These are phyloP conservation scores for Borovskyia barvae DNA, from an alignment of 208 protist genomes.

Conservation along the genomic window DNA sequence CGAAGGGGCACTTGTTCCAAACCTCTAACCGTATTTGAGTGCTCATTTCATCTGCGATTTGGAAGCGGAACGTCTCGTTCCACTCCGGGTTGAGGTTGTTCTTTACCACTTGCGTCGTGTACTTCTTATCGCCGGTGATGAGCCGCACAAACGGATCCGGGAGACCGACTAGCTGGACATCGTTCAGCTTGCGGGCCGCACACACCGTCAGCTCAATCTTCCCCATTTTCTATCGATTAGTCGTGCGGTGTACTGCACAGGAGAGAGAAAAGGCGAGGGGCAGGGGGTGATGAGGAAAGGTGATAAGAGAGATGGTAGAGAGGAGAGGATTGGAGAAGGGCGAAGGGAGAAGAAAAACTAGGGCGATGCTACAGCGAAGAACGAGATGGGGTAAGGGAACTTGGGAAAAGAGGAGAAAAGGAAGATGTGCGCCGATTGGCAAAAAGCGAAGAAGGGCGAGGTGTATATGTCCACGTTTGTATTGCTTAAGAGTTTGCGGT, in stretches of 20 bases:
- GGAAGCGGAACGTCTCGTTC: slow-evolving; percentile 71
- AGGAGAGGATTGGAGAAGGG: neutral
- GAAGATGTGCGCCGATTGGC: neutral
- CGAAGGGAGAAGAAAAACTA: no score
- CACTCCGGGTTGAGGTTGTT: slow-evolving; percentile 55
- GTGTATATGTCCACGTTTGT: no score
- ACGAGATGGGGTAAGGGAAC: neutral
- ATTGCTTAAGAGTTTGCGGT: no score
- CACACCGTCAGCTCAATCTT: slow-evolving; percentile 68
- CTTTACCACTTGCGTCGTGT: slow-evolving; percentile 69
- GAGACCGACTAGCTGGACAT: slow-evolving; percentile 37
- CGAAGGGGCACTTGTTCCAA: slow-evolving; percentile 53
- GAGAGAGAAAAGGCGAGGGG: neutral
- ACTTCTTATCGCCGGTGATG: slow-evolving; percentile 38
- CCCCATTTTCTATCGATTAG: slow-evolving; percentile 41
- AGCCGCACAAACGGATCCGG: slow-evolving; percentile 70
- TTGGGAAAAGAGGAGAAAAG: neutral
- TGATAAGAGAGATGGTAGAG: neutral
- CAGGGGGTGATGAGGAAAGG: neutral
- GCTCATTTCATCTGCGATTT: slow-evolving; percentile 54
- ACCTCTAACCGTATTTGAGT: slow-evolving; percentile 61
- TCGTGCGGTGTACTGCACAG: neutral
- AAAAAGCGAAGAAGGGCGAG: no score
- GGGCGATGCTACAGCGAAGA: no score
- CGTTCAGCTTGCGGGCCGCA: slow-evolving; percentile 54